Evolutionary conservation across 2,329 filamentous ascomycete genomes (phyloP).

Genomic region (Pseudogymnoascus sp.): DNA sequence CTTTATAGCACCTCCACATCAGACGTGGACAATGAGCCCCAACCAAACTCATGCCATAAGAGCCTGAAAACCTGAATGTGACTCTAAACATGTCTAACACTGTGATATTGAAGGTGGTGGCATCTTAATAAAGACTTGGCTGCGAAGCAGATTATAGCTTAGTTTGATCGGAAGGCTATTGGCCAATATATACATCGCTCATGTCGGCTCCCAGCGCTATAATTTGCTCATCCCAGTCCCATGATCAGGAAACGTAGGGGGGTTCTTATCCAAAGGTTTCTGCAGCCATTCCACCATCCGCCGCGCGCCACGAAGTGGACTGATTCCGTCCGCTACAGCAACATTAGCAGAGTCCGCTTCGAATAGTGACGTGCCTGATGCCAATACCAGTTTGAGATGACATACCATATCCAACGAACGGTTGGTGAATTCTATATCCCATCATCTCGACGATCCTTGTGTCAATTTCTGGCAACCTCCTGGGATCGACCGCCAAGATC

Average conservation of each 20-base stretch:
- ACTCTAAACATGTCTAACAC: neutral
- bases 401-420: conserved; percentile 28
- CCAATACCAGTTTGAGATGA: neutral
- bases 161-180: neutral
- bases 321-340: conserved; percentile 23
- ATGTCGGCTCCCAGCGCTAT: neutral
- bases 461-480: conserved; percentile 24
- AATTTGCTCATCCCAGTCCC: neutral
- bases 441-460: conserved; percentile 28
- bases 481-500: conserved; percentile 27
- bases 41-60: neutral
- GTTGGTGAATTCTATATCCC: conserved; percentile 27
- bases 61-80: neutral
- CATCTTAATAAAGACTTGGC: neutral
- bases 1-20: neutral
- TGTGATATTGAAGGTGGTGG: neutral
- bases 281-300: conserved; percentile 27
- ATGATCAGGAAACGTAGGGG: conserved; percentile 20
- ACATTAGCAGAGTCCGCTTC: neutral
- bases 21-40: neutral
- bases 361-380: neutral
- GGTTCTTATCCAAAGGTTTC: conserved; percentile 21
- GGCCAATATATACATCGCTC: neutral
- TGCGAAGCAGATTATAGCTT: neutral
- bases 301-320: conserved; percentile 21